Evolutionary conservation across 1,284 basidiomycete genomes (phyloP).

Genomic region (Afroboletus lepidellus): DNA sequence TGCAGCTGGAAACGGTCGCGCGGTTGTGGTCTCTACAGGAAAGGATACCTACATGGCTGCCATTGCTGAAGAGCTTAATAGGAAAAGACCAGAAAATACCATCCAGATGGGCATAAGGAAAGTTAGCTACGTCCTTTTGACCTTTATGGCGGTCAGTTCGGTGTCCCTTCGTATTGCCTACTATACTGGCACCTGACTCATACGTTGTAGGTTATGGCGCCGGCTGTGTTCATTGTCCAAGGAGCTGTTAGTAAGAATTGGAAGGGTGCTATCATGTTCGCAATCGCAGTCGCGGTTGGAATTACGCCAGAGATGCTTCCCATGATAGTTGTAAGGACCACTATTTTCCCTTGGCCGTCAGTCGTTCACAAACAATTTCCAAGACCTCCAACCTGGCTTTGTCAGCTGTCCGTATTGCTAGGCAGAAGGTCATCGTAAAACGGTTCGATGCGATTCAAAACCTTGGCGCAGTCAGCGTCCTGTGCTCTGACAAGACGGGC

Average conservation of each 20-base stretch:
- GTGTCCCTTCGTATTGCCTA: neutral
- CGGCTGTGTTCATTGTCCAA: constrained; percentile 30
- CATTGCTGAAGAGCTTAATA: constrained; percentile 35
- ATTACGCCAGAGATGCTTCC: constrained; percentile 35
- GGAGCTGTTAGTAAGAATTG: constrained; percentile 34
- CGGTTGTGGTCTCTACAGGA: constrained; percentile 31
- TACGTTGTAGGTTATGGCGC: constrained; percentile 29
- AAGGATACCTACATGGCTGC: constrained; percentile 34
- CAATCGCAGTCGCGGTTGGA: constrained; percentile 31
- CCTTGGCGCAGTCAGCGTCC: constrained; percentile 29
- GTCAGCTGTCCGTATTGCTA: constrained; percentile 33
- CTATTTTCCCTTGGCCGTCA: neutral
- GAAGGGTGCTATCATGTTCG: constrained; percentile 33
- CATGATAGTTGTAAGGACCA: constrained; percentile 31
- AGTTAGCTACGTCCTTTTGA: constrained; percentile 33
- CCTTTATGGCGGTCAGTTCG: constrained; percentile 30
- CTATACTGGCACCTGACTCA: neutral
- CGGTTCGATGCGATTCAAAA: constrained; percentile 35
- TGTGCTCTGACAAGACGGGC: constrained; percentile 34
- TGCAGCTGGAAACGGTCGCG: constrained; percentile 31
- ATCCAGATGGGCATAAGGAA: constrained; percentile 33
- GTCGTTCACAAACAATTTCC: constrained; percentile 11
- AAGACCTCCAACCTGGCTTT: constrained; percentile 33
- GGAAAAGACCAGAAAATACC: constrained; percentile 29
- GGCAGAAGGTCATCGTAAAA: constrained; percentile 34